These are phyloP conservation scores for Crithidia acanthocephali DNA, from an alignment of 208 protist genomes.

Conservation along the genomic window DNA sequence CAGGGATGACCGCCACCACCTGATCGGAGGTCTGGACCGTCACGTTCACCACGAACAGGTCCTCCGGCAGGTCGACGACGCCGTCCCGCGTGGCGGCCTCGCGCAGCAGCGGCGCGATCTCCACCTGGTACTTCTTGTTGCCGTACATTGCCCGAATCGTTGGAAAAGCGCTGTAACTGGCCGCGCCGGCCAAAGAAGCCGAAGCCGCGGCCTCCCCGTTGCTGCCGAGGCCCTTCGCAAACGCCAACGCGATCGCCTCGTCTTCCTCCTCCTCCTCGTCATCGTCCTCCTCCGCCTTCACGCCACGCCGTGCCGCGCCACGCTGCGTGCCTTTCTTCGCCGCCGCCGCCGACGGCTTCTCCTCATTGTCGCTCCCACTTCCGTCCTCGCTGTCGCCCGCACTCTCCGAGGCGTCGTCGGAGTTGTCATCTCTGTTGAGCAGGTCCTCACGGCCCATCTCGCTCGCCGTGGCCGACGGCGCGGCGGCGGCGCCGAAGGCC, in stretches of 20 bases:
- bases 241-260: background rate
- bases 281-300: conserved; percentile 5
- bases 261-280: conserved; percentile 17
- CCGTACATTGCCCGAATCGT: conserved; percentile 42
- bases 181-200: background rate
- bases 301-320: background rate
- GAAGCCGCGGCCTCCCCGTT: background rate
- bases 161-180: conserved; percentile 62
- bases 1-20: conserved; percentile 79
- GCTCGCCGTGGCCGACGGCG: conserved; percentile 30
- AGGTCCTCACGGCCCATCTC: conserved; percentile 20
- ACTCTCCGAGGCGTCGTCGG: conserved; percentile 23
- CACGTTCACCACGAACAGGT: conserved; percentile 82
- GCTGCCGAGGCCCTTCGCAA: conserved; percentile 1
- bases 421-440: conserved; percentile 25
- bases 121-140: conserved; percentile 53
- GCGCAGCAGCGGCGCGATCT: conserved; percentile 55
- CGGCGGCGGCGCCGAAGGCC: conserved; percentile 10
- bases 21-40: conserved; percentile 49
- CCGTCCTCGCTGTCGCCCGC: conserved; percentile 20
- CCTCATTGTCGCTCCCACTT: conserved; percentile 14
- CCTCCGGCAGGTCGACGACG: conserved; percentile 40
- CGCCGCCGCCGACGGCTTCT: background rate
- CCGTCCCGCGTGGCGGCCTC: conserved; percentile 47
- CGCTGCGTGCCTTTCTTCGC: background rate